A percentile compares a stretch with the other conserved stretches of the same genome.
Evolutionary conservation across 805 yeast species (phyloP).

Genomic region (Yamadazyma sp.): DNA sequence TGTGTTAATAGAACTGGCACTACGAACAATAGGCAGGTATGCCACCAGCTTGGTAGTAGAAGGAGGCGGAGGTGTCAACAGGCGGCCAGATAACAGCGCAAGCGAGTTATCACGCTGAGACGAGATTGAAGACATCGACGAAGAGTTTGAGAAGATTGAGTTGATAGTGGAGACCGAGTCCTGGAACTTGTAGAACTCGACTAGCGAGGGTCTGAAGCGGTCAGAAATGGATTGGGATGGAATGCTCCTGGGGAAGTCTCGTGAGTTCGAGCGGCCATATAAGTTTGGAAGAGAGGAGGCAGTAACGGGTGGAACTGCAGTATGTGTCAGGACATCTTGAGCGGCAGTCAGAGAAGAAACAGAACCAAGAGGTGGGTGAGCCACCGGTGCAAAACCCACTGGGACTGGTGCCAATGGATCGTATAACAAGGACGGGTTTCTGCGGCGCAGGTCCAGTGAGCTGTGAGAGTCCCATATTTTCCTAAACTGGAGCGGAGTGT

Average conservation of each 20-base stretch:
- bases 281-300: constrained; percentile 1
- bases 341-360: background rate
- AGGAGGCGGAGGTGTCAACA: constrained; percentile 13
- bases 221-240: constrained; percentile 20
- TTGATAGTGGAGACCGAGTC: constrained; percentile 20
- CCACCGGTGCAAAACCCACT: background rate
- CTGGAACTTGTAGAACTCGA: constrained; percentile 25
- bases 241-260: constrained; percentile 17
- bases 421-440: constrained; percentile 48
- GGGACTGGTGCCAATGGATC: constrained; percentile 53
- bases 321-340: background rate
- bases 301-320: background rate
- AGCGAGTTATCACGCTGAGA: constrained; percentile 20
- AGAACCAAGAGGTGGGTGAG: background rate
- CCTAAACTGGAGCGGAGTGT: constrained; percentile 33
- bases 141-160: constrained; percentile 38
- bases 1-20: constrained; percentile 25
- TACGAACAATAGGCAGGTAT: constrained; percentile 11
- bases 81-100: constrained; percentile 6
- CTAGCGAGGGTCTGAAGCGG: constrained; percentile 34
- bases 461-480: constrained; percentile 33
- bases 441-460: constrained; percentile 23
- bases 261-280: constrained; percentile 5
- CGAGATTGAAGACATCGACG: constrained; percentile 32
- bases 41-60: background rate